Base-by-base conservation (phyloP, 2,329 filamentous ascomycete genomes). In the Elsinoe perseae region DNA sequence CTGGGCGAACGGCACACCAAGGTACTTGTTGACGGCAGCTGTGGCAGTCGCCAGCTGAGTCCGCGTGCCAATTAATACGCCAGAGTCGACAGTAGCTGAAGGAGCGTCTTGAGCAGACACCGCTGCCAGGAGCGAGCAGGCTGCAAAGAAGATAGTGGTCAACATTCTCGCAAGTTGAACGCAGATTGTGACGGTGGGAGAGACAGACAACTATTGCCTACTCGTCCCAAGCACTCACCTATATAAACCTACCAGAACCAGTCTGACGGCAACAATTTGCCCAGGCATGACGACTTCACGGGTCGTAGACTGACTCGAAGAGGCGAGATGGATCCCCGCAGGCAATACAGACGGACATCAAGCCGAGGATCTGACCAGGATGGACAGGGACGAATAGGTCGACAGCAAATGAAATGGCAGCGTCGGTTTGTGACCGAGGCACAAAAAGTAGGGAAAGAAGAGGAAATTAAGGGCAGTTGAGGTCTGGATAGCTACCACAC, bases 1-100 rank as follows among this genome's bases (percentile, higher is more conserved):
- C 30, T 63, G 58, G 2, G 68, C 68, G 38, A 70, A 70, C 1
- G 67, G 68, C 2, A 70, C 61, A 1, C 68, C 68, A 0, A 70
- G 58, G 54, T 67, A 70, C 59, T 68, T 64, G 57, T 70, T 68
- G n/a, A 68, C 63, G 4, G 61, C 56, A 2, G 63, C 66, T 25
- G 62, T 65, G 20, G 66, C 66, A 7, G 61, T 61, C 4, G 66
- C 64, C 14, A 69, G 60, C 5, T 61, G 63, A 2, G 66, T 68
- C 32, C 9, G 12, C 1, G 64, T 65, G 4, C 67, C 67, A 25
- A 61, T 54, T 20, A 68, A 56, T 4, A 62, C 43, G 14, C 67
- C 67, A 44, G 60, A 61, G 16, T 64, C 64, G 20, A 69, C 56
- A 1, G 60, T 65, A 10, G 62, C 66, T 28, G 65, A 68, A 2